These are phyloP conservation scores for Colletotrichum acutatum DNA, from an alignment of 2,329 filamentous ascomycete species.

Conservation along the genomic window DNA sequence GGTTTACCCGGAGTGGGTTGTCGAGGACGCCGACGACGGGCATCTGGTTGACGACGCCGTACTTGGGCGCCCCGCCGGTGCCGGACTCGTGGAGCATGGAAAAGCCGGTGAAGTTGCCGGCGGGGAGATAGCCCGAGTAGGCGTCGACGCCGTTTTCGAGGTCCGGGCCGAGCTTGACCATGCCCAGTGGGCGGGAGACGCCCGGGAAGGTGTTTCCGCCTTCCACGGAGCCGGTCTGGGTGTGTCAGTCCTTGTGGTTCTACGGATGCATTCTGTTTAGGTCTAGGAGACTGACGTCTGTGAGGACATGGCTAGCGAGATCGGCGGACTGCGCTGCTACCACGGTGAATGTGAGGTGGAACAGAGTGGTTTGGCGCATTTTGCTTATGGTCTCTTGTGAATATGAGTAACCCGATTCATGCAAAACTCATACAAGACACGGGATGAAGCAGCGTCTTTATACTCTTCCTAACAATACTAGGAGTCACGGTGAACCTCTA, in stretches of 20 bases:
- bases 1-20: slow-evolving; percentile 60
- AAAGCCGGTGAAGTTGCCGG: slow-evolving; percentile 68
- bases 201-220: slow-evolving; percentile 63
- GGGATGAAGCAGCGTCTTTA: not conserved
- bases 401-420: not conserved
- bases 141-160: slow-evolving; percentile 59
- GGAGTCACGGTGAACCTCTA: not conserved
- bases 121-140: slow-evolving; percentile 63
- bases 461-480: not conserved
- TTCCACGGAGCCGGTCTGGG: slow-evolving; percentile 56
- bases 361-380: slow-evolving; percentile 7
- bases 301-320: slow-evolving; percentile 48
- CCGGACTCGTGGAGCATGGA: slow-evolving; percentile 74
- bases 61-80: slow-evolving; percentile 77
- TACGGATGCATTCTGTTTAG: not conserved
- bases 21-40: slow-evolving; percentile 60
- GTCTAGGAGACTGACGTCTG: slow-evolving; percentile 42
- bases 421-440: not conserved
- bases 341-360: slow-evolving; percentile 19
- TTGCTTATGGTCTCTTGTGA: not conserved
- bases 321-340: slow-evolving; percentile 36
- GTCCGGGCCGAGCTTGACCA: slow-evolving; percentile 63
- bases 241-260: slow-evolving; percentile 7
- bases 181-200: slow-evolving; percentile 58
- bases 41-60: slow-evolving; percentile 72